Evolutionary conservation across 1,284 basidiomycete species (phyloP).

Genomic region (Albatrellus sp.): DNA sequence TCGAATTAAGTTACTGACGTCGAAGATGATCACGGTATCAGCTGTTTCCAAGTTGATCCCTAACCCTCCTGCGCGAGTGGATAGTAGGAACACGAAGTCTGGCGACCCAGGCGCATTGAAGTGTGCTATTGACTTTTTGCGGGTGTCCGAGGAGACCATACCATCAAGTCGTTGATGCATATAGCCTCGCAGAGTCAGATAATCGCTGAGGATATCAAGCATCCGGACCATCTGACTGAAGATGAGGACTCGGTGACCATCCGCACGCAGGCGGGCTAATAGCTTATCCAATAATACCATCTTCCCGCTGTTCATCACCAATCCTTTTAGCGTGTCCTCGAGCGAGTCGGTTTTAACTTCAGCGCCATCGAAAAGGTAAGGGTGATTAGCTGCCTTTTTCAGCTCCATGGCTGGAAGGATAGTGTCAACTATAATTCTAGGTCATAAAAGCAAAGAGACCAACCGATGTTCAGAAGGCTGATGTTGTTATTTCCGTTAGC

Average conservation of each 20-base stretch:
- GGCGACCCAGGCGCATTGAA: conserved; percentile 67
- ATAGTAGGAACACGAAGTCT: conserved; percentile 75
- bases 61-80: conserved; percentile 93
- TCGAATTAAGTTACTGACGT: conserved; percentile 43
- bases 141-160: conserved; percentile 64
- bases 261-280: conserved; percentile 76
- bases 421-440: conserved; percentile 4
- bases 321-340: conserved; percentile 86
- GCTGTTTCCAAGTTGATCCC: conserved; percentile 99
- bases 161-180: conserved; percentile 67
- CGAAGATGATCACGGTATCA: conserved; percentile 98
- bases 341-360: conserved; percentile 66
- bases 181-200: conserved; percentile 85
- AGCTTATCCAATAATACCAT: conserved; percentile 96
- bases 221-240: conserved; percentile 99
- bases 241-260: conserved; percentile 93
- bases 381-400: conserved; percentile 97
- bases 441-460: conserved; percentile 13
- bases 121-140: conserved; percentile 78
- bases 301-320: conserved; percentile 98
- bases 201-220: conserved; percentile 97
- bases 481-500: conserved; percentile 76
- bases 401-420: conserved; percentile 71
- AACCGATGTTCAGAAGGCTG: conserved; percentile 87
- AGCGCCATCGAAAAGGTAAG: conserved; percentile 95